Base-by-base conservation (phyloP, 305 asterid genomes). In the Fraxinus latifolia region DNA sequence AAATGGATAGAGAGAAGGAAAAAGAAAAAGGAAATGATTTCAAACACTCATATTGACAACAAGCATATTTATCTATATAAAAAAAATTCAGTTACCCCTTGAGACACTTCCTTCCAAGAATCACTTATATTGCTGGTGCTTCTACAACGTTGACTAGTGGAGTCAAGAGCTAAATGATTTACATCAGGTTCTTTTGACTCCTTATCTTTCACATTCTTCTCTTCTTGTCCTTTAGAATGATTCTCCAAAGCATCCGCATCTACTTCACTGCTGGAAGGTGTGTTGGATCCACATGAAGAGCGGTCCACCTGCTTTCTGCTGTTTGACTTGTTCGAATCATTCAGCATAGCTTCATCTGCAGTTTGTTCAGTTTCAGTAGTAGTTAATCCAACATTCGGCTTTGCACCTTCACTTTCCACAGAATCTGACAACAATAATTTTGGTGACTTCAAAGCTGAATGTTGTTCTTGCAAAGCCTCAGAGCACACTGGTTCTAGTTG, bases 211-310 rank as follows among this genome's bases (percentile, higher is more conserved):
- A 74, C 84, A 21, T 78, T 82, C 58, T 88, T 89, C 73, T 91
- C 93, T 86, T 95, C 97, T 70, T 85, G 82, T 44, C 77, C 92
- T 6, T 83, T 83, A 9, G 88, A 79, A 27, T 84, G 88, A 82
- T 93, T 93, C 86, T 92, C 98, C 81, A 85, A 80, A 79, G 89
- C 90, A 87, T 95, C 94, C 2, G 94, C 93, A 72, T 94, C 99
- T 29, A 93, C 91, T 77, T 95, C 99, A 77, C 98, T 94, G 91
- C 99, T 90, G 67, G 99, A 95, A 62, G 98, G 90, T 37, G 99
- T 93, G 86, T 95, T 95, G 19, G 99, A 95, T 83, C 99, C 99
- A 87, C 99, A 95, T 8, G 99, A 95, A 80, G 99, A 95, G 82
- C 99, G 97, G 86, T 93, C 99, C 42, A 89, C 91, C 87, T 74